phyloP scores from a whole-genome alignment of 177 flowering plant species.

The Vitis hybrid region DNA sequence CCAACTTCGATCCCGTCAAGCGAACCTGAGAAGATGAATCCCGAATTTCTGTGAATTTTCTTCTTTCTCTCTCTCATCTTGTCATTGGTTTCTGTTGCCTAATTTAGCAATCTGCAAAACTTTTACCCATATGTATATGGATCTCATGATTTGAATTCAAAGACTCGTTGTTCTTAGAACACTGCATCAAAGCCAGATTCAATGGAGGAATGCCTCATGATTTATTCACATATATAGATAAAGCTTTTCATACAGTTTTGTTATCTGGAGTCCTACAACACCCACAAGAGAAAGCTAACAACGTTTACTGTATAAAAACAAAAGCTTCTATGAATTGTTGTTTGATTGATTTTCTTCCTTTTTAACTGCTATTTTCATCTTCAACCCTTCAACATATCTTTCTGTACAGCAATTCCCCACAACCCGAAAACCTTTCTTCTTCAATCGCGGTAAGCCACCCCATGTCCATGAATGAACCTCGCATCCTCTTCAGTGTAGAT shows the following conservation, averaged over 20 bases:
- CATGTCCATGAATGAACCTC: constrained; percentile 77
- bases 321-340: constrained; percentile 11
- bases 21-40: constrained; percentile 29
- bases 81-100: no score
- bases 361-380: neutral
- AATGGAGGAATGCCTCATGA: constrained; percentile 32
- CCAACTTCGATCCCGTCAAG: constrained; percentile 93
- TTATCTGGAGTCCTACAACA: constrained; percentile 8
- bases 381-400: neutral
- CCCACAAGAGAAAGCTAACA: constrained; percentile 15
- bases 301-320: neutral
- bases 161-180: no score
- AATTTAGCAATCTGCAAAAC: no score
- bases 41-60: neutral
- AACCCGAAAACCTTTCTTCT: neutral
- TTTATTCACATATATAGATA: constrained; percentile 1
- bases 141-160: no score
- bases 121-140: no score
- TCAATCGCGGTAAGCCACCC: constrained; percentile 46
- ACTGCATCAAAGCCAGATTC: neutral
- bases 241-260: neutral
- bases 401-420: constrained; percentile 26
- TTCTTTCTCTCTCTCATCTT: neutral
- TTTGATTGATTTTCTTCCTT: constrained; percentile 2
- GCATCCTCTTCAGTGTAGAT: constrained; percentile 79